Evolutionary conservation across 306 rosid genomes (phyloP), one percentile per base, ranked within the genome.

Genomic region (Cicer chorassanicum): DNA sequence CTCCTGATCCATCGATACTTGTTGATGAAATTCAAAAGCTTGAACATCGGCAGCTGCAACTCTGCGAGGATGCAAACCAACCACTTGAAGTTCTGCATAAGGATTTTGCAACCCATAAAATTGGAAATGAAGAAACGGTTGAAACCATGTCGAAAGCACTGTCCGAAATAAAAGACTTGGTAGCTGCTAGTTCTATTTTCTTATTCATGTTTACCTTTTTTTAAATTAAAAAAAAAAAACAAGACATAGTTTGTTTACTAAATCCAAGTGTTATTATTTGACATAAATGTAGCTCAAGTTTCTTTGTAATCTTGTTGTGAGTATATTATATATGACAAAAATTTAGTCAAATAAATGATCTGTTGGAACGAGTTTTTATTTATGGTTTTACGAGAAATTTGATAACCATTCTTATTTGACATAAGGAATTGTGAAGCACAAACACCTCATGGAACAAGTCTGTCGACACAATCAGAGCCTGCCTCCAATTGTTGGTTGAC

Each of bases 51-150:
- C 98, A 93, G 91, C 87, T 84, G 78, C 94, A 89, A 81, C 94
- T 93, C 19, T 90, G 93, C 18, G 98, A 93, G 78, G 93, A 89
- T 79, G 98, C 97, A 73, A 91, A 89, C 68, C 91, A 88, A 53
- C 96, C 98, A 15, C 94, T 93, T 70, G 97, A 93, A 80, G 88
- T 89, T 83, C 85, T 93, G 70, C 94, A 91, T 78, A 88, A 84
- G 84, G 98, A 93, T 79, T 87, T 93, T 60, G 86, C 90, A 71
- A 83, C 92, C 36, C 94, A 89, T 81, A 83, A 82, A 55, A 57
- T 89, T 68, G 98, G 98, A 54, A 87, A 86, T 82, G 82, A 88
- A 75, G 97, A 93, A 89, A 83, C 97, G 13, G 85, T 94, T 49
- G 96, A 91, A 65, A 87, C 89, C 68, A 89, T 91, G 82, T 87